phyloP scores from a whole-genome alignment of 768 basidiomycete genomes.

The Antrodiella citrinella region DNA sequence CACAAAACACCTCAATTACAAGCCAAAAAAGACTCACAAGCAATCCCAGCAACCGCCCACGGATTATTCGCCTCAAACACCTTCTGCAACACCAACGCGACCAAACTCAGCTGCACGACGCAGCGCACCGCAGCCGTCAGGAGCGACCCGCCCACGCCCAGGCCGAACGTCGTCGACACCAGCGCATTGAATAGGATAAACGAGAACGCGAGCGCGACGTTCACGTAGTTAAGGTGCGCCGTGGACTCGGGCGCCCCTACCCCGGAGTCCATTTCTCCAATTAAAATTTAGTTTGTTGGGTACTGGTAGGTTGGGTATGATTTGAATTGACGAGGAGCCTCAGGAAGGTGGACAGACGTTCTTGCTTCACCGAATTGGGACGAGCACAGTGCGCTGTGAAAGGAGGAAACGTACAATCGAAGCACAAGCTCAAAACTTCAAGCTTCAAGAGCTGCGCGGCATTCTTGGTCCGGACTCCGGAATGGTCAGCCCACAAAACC shows the following conservation, averaged over 20 bases:
- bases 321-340: too few relatives aligned
- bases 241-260: constrained; percentile 8
- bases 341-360: too few relatives aligned
- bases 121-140: constrained; percentile 67
- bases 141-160: constrained; percentile 64
- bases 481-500: too few relatives aligned
- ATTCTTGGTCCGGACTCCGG: too few relatives aligned
- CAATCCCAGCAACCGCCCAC: constrained; percentile 68
- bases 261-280: too few relatives aligned
- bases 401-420: too few relatives aligned
- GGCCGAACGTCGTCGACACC: constrained; percentile 53
- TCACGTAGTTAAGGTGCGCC: constrained; percentile 52
- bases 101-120: constrained; percentile 66
- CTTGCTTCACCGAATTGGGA: too few relatives aligned
- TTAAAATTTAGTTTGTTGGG: too few relatives aligned
- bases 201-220: constrained; percentile 65
- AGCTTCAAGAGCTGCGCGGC: too few relatives aligned
- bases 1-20: background rate
- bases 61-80: constrained; percentile 73
- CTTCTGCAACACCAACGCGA: constrained; percentile 59
- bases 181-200: constrained; percentile 71
- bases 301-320: too few relatives aligned
- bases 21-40: constrained; percentile 38
- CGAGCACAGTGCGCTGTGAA: too few relatives aligned
- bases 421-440: too few relatives aligned